These are phyloP conservation scores for Gentiana straminea DNA, from an alignment of 257 asterid genomes.

Conservation along the genomic window DNA sequence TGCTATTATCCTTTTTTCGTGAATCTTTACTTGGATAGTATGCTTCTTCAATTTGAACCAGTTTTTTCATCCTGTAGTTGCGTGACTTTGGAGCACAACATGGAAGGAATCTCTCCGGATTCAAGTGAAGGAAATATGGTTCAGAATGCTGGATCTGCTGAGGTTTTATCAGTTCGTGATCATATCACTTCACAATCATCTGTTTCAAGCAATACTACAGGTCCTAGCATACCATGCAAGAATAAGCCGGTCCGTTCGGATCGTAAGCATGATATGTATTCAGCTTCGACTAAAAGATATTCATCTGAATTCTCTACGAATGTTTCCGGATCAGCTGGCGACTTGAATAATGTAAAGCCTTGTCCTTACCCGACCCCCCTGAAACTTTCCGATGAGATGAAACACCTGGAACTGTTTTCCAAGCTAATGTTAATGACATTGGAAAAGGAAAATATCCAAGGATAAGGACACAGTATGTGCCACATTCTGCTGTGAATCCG, in stretches of 20 bases:
- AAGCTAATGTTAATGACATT: constrained; percentile 34
- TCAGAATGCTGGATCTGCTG: constrained; percentile 17
- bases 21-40: too few relatives aligned
- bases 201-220: constrained; percentile 25
- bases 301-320: constrained; percentile 36
- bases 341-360: constrained; percentile 18
- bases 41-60: neutral
- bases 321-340: constrained; percentile 27
- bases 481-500: constrained; percentile 47
- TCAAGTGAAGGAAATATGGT: constrained; percentile 11
- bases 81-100: constrained; percentile 31
- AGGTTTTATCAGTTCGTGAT: constrained; percentile 10
- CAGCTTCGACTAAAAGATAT: constrained; percentile 29
- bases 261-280: constrained; percentile 12
- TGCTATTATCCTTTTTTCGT: neutral
- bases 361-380: constrained; percentile 74
- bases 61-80: constrained; percentile 23
- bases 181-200: constrained; percentile 18
- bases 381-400: constrained; percentile 75
- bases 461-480: constrained; percentile 60
- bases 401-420: constrained; percentile 85
- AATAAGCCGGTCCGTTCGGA: constrained; percentile 11
- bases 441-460: constrained; percentile 36
- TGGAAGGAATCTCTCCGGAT: neutral
- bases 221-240: constrained; percentile 24